Evolutionary conservation across 352 stramenopile species (phyloP).

Genomic region (Phytopythium delawarense): DNA sequence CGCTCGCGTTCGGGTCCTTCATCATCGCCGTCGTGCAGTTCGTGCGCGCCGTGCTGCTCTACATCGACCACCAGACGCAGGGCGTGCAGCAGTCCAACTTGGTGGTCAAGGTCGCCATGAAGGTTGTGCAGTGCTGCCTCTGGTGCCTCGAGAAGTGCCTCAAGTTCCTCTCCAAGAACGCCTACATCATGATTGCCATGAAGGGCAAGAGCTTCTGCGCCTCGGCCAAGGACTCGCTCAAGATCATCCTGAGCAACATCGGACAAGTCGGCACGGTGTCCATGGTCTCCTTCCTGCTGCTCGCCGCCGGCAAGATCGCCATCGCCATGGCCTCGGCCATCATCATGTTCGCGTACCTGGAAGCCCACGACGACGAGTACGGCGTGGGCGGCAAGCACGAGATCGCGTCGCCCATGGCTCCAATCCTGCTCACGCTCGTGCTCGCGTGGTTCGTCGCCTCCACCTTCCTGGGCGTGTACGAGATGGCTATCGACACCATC

Average conservation of each 20-base stretch:
- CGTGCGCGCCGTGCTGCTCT: constrained; percentile 89
- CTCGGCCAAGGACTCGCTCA: constrained; percentile 91
- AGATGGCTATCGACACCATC: constrained; percentile 94
- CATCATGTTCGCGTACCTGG: constrained; percentile 55
- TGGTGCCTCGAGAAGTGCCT: constrained; percentile 95
- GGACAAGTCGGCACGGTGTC: constrained; percentile 84
- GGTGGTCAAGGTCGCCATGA: constrained; percentile 81
- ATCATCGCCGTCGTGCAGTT: constrained; percentile 97
- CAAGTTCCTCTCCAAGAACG: constrained; percentile 98
- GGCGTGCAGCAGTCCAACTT: constrained; percentile 72
- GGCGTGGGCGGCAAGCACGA: constrained; percentile 47
- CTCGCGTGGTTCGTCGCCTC: constrained; percentile 91
- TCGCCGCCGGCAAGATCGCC: constrained; percentile 92
- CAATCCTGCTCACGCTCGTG: constrained; percentile 88
- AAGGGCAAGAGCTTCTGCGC: constrained; percentile 72
- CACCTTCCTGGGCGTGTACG: constrained; percentile 94
- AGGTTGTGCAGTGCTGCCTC: constrained; percentile 90
- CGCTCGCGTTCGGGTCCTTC: constrained; percentile 94
- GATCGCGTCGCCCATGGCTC: constrained; percentile 77
- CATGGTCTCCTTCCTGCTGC: constrained; percentile 87
- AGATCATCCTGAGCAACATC: constrained; percentile 91
- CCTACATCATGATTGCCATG: constrained; percentile 89
- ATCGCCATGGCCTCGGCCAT: constrained; percentile 57
- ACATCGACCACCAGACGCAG: constrained; percentile 92
- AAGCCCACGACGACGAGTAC: constrained; percentile 49